These are phyloP conservation scores for Xylariaceae sp. DNA, from an alignment of 2,329 filamentous ascomycete genomes.

Conservation along the genomic window DNA sequence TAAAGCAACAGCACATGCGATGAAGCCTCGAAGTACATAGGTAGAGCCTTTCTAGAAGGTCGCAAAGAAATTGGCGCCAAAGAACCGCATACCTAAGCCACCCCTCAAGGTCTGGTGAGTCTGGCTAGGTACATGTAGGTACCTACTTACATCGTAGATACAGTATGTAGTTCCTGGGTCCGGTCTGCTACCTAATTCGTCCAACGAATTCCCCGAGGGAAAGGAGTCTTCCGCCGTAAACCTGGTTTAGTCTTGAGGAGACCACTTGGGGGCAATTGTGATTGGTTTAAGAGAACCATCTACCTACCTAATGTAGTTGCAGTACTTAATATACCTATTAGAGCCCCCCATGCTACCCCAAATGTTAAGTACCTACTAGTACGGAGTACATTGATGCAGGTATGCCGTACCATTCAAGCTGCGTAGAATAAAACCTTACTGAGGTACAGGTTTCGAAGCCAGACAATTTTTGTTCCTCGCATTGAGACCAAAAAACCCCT, in stretches of 20 bases:
- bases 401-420: too few relatives aligned
- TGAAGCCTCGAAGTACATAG: slow-evolving; percentile 12
- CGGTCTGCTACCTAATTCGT: slow-evolving; percentile 14
- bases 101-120: slow-evolving; percentile 12
- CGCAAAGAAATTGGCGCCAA: not conserved
- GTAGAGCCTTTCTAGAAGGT: slow-evolving; percentile 18
- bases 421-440: too few relatives aligned
- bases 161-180: not conserved
- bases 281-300: slow-evolving; percentile 18
- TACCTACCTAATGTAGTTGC: slow-evolving; percentile 1
- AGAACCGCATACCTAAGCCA: slow-evolving; percentile 17
- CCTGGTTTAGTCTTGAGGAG: slow-evolving; percentile 20
- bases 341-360: slow-evolving; percentile 1
- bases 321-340: too few relatives aligned
- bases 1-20: not conserved
- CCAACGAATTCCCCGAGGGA: slow-evolving; percentile 18
- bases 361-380: not conserved
- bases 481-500: too few relatives aligned
- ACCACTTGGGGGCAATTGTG: not conserved
- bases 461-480: too few relatives aligned
- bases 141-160: not conserved
- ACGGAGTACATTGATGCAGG: too few relatives aligned
- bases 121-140: not conserved
- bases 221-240: slow-evolving; percentile 16
- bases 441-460: too few relatives aligned